phyloP scores from a whole-genome alignment of 495 filamentous ascomycete genomes.

The Talaromyces liani region DNA sequence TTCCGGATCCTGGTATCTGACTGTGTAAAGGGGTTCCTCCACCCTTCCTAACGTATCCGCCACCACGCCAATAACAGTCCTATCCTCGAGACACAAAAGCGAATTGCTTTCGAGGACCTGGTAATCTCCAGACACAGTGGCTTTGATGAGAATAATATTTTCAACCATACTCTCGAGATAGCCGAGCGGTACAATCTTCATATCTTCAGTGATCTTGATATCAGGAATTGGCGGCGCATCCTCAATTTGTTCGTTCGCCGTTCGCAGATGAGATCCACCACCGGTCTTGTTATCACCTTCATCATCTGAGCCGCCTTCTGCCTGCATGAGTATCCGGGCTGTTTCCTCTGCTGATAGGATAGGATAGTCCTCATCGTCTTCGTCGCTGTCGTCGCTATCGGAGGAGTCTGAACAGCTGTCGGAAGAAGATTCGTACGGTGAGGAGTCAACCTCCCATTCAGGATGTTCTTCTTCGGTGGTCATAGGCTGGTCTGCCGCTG shows the following conservation, averaged over 20 bases:
- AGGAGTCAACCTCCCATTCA: slow-evolving; percentile 66
- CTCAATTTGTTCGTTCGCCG: slow-evolving; percentile 66
- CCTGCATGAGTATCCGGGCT: slow-evolving; percentile 72
- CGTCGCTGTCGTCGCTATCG: slow-evolving; percentile 53
- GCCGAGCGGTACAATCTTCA: slow-evolving; percentile 68
- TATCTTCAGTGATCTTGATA: slow-evolving; percentile 63
- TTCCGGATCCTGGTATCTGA: slow-evolving; percentile 56
- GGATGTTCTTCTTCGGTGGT: slow-evolving; percentile 51
- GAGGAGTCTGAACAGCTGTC: slow-evolving; percentile 35
- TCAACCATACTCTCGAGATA: slow-evolving; percentile 65
- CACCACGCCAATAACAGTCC: slow-evolving; percentile 68
- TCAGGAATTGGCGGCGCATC: slow-evolving; percentile 65
- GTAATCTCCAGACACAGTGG: slow-evolving; percentile 68
- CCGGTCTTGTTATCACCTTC: slow-evolving; percentile 48
- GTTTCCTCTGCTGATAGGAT: slow-evolving; percentile 71
- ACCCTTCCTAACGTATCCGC: slow-evolving; percentile 77
- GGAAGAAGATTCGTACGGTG: slow-evolving; percentile 50
- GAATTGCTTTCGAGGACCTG: slow-evolving; percentile 78
- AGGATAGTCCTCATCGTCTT: slow-evolving; percentile 63
- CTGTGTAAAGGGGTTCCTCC: slow-evolving; percentile 71
- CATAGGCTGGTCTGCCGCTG: slow-evolving; percentile 11
- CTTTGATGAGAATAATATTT: slow-evolving; percentile 69
- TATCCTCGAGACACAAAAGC: slow-evolving; percentile 70
- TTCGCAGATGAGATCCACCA: slow-evolving; percentile 43
- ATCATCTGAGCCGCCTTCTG: slow-evolving; percentile 63